Evolutionary conservation across 2,329 filamentous ascomycete genomes (phyloP), one percentile per base, ranked within the genome.

Genomic region (Knufia petricola): DNA sequence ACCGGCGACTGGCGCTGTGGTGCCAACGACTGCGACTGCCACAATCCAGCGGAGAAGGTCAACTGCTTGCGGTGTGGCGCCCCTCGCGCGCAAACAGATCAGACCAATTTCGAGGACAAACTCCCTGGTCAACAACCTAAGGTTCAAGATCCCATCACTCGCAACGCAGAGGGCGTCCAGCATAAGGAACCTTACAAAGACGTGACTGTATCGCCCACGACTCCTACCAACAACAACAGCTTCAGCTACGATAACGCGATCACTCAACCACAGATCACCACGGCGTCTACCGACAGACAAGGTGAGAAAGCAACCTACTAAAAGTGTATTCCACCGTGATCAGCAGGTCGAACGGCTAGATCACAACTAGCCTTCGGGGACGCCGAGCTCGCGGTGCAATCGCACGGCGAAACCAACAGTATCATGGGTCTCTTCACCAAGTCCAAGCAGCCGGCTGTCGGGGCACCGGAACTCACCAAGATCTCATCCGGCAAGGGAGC

Each of bases 341-440:
- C n/a, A n/a, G n/a, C n/a, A n/a, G n/a, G n/a, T n/a, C n/a, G n/a
- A n/a, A n/a, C n/a, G n/a, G n/a, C n/a, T n/a, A n/a, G n/a, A n/a
- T n/a, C n/a, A n/a, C n/a, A n/a, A n/a, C n/a, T n/a, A n/a, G n/a
- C n/a, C n/a, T n/a, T n/a, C n/a, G n/a, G n/a, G n/a, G n/a, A n/a
- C n/a, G n/a, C n/a, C n/a, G n/a, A n/a, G n/a, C n/a, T n/a, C n/a
- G n/a, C n/a, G n/a, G n/a, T n/a, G n/a, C n/a, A n/a, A n/a, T n/a
- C n/a, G n/a, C n/a, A n/a, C n/a, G n/a, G 17, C 17, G 6, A 19
- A 7, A 38, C 8, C 8, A 7, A 38, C 17, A 38, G 7, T 7
- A 38, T 8, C 21, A 44, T 44, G 41, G 41, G 41, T 31, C 41
- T 44, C 41, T 44, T 44, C 41, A 17, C 15, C 41, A 44, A 44